Percentiles rank a stretch among this genome's conserved stretches.
Evolutionary conservation across 352 stramenopile genomes (phyloP).

Genomic region (Globisporangium viniferum): DNA sequence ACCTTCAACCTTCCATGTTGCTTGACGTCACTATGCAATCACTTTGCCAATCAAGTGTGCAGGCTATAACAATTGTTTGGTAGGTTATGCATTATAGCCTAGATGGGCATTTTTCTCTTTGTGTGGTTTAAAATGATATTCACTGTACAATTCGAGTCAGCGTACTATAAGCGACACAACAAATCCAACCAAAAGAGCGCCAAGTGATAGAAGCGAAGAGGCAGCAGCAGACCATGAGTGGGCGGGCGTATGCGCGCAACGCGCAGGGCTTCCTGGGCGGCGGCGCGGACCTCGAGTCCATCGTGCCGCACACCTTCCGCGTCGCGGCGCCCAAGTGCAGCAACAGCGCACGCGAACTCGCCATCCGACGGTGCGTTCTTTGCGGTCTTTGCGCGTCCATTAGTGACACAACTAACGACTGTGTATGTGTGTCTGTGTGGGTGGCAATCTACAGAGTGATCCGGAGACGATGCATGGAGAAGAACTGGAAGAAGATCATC

Average conservation of each 20-base stretch:
- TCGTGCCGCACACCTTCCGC: slow-evolving; percentile 60
- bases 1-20: no score
- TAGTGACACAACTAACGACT: no score
- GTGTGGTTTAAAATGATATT: no score
- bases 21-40: no score
- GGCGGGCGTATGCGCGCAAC: slow-evolving; percentile 63
- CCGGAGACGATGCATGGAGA: slow-evolving; percentile 62
- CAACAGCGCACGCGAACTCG: slow-evolving; percentile 36
- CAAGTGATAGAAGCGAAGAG: background rate
- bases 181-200: background rate
- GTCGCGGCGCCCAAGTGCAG: slow-evolving; percentile 23
- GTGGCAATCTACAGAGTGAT: slow-evolving; percentile 48
- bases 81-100: no score
- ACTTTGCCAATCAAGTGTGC: no score
- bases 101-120: no score
- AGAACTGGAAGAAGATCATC: slow-evolving; percentile 82
- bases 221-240: slow-evolving; percentile 43
- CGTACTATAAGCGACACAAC: no score
- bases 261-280: slow-evolving; percentile 40
- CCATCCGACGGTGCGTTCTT: slow-evolving; percentile 44
- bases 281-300: slow-evolving; percentile 52
- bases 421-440: no score
- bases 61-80: no score
- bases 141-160: no score
- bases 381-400: background rate